Evolutionary conservation across 495 filamentous ascomycete species (phyloP).

Genomic region (Cryomyces minteri): DNA sequence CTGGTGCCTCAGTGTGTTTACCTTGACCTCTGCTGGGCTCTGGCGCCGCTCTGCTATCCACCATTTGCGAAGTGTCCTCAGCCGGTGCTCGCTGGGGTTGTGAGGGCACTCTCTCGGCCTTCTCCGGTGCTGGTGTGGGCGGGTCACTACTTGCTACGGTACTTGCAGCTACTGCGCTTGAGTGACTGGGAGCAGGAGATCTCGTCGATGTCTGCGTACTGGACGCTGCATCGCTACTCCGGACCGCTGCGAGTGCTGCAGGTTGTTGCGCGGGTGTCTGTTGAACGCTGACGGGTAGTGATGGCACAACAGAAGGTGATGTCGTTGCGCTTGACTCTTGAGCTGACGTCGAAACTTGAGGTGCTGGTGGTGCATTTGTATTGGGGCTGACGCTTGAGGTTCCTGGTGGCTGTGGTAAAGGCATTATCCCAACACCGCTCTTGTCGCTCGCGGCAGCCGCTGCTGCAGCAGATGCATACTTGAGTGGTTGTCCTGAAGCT

Average conservation of each 20-base stretch:
- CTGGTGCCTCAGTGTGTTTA: conserved; percentile 17
- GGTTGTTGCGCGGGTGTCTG: conserved; percentile 24
- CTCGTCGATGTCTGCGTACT: conserved; percentile 23
- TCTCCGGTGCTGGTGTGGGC: conserved; percentile 26
- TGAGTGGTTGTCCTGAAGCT: conserved; percentile 73
- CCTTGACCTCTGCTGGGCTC: conserved; percentile 3
- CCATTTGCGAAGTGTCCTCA: conserved; percentile 3
- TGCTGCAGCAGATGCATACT: conserved; percentile 91
- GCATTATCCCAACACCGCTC: conserved; percentile 71
- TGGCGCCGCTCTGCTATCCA: conserved; percentile 4
- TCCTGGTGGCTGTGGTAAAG: conserved; percentile 76
- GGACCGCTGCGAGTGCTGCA: conserved; percentile 16
- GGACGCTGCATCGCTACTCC: conserved; percentile 20
- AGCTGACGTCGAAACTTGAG: not conserved
- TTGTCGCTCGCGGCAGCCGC: conserved; percentile 90
- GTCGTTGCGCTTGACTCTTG: conserved; percentile 16
- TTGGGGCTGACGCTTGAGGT: conserved; percentile 29
- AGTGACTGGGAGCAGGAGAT: conserved; percentile 29
- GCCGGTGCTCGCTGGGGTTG: conserved; percentile 18
- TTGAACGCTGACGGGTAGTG: conserved; percentile 26
- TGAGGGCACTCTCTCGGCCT: conserved; percentile 19
- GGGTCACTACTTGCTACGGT: conserved; percentile 18
- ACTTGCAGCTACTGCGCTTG: conserved; percentile 18
- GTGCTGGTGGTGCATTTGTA: conserved; percentile 5
- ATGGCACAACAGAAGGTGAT: conserved; percentile 29